phyloP scores from a whole-genome alignment of 1,139 yeast genomes.

The Martiniozyma asiatica region DNA sequence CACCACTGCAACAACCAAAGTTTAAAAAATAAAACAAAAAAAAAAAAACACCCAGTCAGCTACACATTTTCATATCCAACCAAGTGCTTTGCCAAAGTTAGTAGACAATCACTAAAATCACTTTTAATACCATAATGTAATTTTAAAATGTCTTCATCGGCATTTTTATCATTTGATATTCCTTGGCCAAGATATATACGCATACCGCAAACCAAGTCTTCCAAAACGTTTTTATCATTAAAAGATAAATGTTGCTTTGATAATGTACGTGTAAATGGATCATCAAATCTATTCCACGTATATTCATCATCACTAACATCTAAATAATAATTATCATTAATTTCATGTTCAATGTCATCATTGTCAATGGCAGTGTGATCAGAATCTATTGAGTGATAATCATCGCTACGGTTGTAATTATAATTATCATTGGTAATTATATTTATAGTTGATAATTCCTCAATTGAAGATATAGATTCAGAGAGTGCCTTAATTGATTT shows the following conservation, averaged over 20 bases:
- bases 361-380: slow-evolving; percentile 1
- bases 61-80: slow-evolving; percentile 17
- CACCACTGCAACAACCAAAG: neutral
- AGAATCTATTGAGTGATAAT: slow-evolving; percentile 3
- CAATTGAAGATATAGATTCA: no score
- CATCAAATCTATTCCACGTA: neutral
- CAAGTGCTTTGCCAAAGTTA: slow-evolving; percentile 17
- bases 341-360: neutral
- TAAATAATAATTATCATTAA: neutral
- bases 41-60: neutral
- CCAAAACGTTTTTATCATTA: slow-evolving; percentile 6
- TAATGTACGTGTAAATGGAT: neutral
- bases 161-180: slow-evolving; percentile 7
- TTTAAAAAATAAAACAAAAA: neutral
- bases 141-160: slow-evolving; percentile 13
- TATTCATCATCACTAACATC: neutral
- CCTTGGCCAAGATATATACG: slow-evolving; percentile 10
- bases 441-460: no score
- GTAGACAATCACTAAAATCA: slow-evolving; percentile 18
- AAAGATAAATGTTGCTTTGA: neutral
- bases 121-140: slow-evolving; percentile 19
- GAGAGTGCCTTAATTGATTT: no score
- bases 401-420: no score
- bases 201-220: slow-evolving; percentile 9
- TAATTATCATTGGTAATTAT: no score